These are phyloP conservation scores for Amanita pallidorosea DNA, from an alignment of 768 basidiomycete species.

Conservation along the genomic window DNA sequence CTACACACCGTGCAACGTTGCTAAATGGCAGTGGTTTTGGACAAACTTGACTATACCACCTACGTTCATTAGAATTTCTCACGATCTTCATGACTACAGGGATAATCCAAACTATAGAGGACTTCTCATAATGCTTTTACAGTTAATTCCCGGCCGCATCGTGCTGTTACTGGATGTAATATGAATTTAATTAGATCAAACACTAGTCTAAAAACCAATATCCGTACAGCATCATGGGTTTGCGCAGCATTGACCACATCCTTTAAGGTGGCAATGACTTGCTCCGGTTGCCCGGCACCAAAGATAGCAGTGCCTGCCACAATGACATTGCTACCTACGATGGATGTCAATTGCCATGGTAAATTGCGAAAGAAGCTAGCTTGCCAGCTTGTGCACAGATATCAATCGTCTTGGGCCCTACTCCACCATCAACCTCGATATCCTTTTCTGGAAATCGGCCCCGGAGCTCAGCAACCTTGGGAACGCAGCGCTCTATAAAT, in stretches of 20 bases:
- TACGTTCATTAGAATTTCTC: background rate
- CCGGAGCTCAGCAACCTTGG: conserved; percentile 87
- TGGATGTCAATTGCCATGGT: background rate
- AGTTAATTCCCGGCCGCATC: background rate
- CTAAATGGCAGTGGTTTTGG: background rate
- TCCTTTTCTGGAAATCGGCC: conserved; percentile 87
- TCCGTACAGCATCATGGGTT: conserved; percentile 17
- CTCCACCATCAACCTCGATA: conserved; percentile 97
- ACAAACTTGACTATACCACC: background rate
- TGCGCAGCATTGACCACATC: conserved; percentile 60
- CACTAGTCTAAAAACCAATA: background rate
- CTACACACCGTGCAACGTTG: background rate
- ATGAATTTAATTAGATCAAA: background rate
- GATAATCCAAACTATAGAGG: background rate
- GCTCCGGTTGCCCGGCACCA: conserved; percentile 62
- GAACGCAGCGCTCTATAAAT: conserved; percentile 86
- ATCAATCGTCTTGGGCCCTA: conserved; percentile 84
- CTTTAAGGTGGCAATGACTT: conserved; percentile 68
- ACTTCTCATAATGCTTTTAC: background rate
- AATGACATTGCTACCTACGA: conserved; percentile 88
- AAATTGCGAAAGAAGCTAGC: conserved; percentile 4
- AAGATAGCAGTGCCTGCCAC: conserved; percentile 98
- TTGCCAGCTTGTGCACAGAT: conserved; percentile 83
- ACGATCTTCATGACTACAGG: background rate
- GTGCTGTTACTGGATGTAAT: background rate